Base-by-base conservation (phyloP, 176 grass and related monocot species). In the Tuctoria greenei region DNA sequence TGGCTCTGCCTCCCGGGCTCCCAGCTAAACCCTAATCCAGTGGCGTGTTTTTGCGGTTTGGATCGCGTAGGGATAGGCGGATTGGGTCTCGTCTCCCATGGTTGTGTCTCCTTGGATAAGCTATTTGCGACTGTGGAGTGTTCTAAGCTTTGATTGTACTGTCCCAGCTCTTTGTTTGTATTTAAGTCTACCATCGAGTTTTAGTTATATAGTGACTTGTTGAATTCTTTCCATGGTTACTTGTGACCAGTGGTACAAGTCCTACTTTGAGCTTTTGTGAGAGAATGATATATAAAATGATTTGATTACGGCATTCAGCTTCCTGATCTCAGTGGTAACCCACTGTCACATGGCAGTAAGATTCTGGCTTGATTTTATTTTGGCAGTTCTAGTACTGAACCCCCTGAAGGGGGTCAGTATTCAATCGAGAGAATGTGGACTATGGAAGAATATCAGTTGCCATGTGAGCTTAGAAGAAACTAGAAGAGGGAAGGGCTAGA, bases 1-100 rank as follows among this genome's bases (percentile, higher is more conserved):
- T 39, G 14, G 38, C 2, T 5, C 8, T 21, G 40, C 57, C 38
- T 10, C 36, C 7, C 25, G 25, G 2, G 40, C 31, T 23, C 58
- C 28, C 7, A 46, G 8, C 49, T 49, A 65, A 82, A 72, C 73
- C 79, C 66, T 78, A 82, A 13, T 36, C 12, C 9, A 46, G n/a
- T 16, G 8, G 12, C 28, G n/a, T 67, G 26, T 45, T 62, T 34
- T 61, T 61, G 11, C 5, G 7, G 2, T 69, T 46, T 45, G 16
- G 17, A 49, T 61, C 71, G 20, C 5, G 16, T n/a, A 24, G 38
- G 24, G 7, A 3, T 58, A 39, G 39, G 8, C 11, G 18, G 40
- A 52, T 43, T 15, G 12, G 18, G 17, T 61, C 56, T 62, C 25
- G 17, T 18, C 12, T 18, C 0, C 35, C 0, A 44, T 43, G 69